phyloP scores from a whole-genome alignment of 2,329 filamentous ascomycete species.

The Tolypocladium sp. region DNA sequence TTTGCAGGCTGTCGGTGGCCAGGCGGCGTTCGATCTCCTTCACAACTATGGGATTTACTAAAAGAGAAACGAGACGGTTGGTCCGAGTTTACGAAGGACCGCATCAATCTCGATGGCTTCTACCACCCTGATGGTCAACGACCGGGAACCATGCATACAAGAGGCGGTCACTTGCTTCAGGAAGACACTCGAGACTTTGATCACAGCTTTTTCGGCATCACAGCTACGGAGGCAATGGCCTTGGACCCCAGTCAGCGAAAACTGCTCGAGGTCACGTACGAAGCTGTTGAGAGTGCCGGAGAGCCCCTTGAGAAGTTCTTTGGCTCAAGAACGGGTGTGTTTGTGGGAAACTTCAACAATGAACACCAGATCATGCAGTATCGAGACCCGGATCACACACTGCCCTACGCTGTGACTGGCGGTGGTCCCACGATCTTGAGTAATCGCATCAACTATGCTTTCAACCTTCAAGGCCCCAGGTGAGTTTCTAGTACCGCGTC shows the following conservation, averaged over 20 bases:
- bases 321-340: background rate
- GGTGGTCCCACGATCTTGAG: background rate
- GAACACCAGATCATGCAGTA: background rate
- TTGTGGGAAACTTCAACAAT: background rate
- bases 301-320: background rate
- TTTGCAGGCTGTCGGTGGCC: background rate
- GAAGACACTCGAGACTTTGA: background rate
- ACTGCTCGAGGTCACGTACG: background rate
- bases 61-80: background rate
- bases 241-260: background rate
- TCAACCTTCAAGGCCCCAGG: background rate
- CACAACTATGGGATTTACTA: background rate
- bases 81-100: background rate
- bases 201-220: background rate
- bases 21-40: background rate
- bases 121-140: background rate
- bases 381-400: background rate
- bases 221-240: background rate
- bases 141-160: background rate
- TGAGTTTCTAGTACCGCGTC: background rate
- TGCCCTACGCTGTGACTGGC: background rate
- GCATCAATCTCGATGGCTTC: background rate
- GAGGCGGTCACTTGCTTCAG: background rate
- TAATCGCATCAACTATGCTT: background rate
- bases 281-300: background rate